Base-by-base conservation (phyloP, 345 rosid species). In the Eucalyptus rudis region DNA sequence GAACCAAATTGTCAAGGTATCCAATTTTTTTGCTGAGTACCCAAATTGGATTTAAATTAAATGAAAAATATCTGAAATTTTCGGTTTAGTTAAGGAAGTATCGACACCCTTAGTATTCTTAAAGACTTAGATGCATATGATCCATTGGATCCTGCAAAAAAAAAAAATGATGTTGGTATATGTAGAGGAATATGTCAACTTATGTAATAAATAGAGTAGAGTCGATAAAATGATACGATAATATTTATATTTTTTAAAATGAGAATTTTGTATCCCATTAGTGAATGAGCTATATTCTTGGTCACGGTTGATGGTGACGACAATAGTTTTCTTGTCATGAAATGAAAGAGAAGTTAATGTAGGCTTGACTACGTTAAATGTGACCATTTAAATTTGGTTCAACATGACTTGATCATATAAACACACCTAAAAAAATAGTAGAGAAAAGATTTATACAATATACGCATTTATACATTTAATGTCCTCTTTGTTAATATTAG, bases 201-300 rank as follows among this genome's bases (percentile, higher is more conserved):
- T 36, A 19, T 33, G 27, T 71, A 10, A 71, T 71, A 19, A 3
- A 36, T 5, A 66, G 17, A n/a, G 36, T 64, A 71, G 44, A 68
- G 81, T 19, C 1, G 3, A 29, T 13, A n/a, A 29, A 3, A 64
- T 64, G 45, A 33, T 6, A 19, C 7, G 2, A 2, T 0, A 17
- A 33, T 33, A 17, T 8, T 15, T 33, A 20, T 52, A 62, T 33
- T 17, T 68, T n/a, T 68, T 31, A 68, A 68, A 33, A 68, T 1
- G 10, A n/a, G 3, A 64, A n/a, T 64, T 64, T 0, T 25, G 3
- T 64, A 8, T 68, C 5, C 40, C 14, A 71, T 0, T 33, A 36
- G 81, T 19, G 24, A 19, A 8, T 19, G 6, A 2, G 36, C 25
- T 17, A 3, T 33, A 36, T 17, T 17, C 24, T 68, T 62, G 71